Evolutionary conservation across 2,329 filamentous ascomycete species (phyloP), one percentile per base, ranked within the genome.

Genomic region (Lachnellula willkommii): DNA sequence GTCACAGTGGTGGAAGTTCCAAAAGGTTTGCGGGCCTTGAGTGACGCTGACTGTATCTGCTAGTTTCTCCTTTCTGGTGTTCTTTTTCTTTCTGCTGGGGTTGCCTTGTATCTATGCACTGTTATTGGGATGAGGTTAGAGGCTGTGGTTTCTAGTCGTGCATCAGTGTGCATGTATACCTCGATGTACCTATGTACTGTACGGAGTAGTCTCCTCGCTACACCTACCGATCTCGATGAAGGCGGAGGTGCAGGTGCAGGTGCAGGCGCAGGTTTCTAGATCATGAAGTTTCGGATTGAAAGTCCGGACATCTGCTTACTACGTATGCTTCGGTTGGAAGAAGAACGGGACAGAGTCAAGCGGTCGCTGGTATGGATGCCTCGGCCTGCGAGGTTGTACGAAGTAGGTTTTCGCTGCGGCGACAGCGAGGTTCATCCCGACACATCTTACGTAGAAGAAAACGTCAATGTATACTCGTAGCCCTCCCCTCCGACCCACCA

Each of bases 371-470:
- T 20, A 20, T 20, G 20, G 20, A 20, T 20, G 20, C 20, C 20
- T 20, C 20, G 20, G 20, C 20, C 20, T 20, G 20, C 20, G 20
- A 20, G 20, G 20, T 20, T 20, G 20, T 20, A 20, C 20, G 20
- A 20, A 20, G 20, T 20, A 47, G 47, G 45, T 53, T 51, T 59
- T 15, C 52, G 51, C 49, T 53, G 52, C 9, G 39, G 40, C 40
- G 26, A 48, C 47, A 54, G 26, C 54, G 54, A 61, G 59, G 56
- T 57, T 55, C 40, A 61, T 61, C 56, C 59, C 28, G 53, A 17
- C 36, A 17, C 43, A 26, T 48, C 48, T 50, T 15, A 50, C 52
- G 20, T 20, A 20, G 20, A 55, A 32, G 43, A 22, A 39, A 47
- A 54, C 24, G 28, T 52, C 20, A 15, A 37, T 37, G 20, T 37